Evolutionary conservation across 495 filamentous ascomycete species (phyloP), one percentile per base, ranked within the genome.

Genomic region (Aspergillus kassunensis): DNA sequence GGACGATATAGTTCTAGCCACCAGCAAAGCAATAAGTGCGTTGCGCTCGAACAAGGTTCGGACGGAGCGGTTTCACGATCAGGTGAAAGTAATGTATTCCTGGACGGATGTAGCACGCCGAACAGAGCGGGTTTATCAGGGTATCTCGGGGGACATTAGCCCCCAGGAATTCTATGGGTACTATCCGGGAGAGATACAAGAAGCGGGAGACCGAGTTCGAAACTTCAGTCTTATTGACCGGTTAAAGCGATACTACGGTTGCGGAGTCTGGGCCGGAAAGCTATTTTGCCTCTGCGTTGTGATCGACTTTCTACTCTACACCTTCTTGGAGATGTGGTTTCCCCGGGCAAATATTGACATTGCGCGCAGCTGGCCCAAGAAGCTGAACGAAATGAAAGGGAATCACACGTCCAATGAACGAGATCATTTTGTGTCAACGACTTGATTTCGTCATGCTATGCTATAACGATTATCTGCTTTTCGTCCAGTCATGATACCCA

Each of bases 211-310:
- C 36, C 74, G 88, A 33, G 84, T 86, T 1, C 85, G 87, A 58
- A 91, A 87, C 65, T 95, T 93, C 68, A 89, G 90, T 1, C 79
- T 98, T 21, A 96, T 98, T 59, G 93, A 98, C 62, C 80, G 93
- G 16, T 66, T 98, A 19, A 98, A 98, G 68, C 72, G 91, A 21
- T 97, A 98, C 61, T 98, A 97, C 62, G 93, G 93, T n/a, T 98
- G 93, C 61, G 93, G 93, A n/a, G 90, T 97, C 33, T 98, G 93
- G 93, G 93, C 93, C 9, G 93, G 93, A 7, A 98, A 98, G 69
- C 69, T 98, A 19, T 98, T 98, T 63, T 96, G 91, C 59, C 69
- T 98, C 2, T 97, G 91, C 53, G 91, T 92, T 13, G 84, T 97
- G 54, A 86, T 98, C 39, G 93, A 98, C 63, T 97, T 92, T 59